These are phyloP conservation scores for Ceratocystis ficicola DNA, from an alignment of 2,329 filamentous ascomycete genomes.

Conservation along the genomic window DNA sequence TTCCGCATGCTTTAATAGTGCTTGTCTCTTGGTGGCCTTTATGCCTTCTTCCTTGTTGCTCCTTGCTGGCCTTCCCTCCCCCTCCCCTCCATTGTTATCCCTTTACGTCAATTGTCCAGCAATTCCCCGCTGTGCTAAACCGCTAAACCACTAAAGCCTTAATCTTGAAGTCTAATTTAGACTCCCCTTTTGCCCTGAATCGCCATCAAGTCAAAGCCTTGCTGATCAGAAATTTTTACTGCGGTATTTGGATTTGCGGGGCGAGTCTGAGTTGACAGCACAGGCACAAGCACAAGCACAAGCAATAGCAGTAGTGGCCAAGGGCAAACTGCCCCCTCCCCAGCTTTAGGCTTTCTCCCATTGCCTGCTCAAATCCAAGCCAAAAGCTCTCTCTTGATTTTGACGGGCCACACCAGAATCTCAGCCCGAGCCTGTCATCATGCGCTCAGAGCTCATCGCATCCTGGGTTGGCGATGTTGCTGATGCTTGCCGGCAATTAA, in stretches of 20 bases:
- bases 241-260: not conserved
- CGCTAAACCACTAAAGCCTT: not conserved
- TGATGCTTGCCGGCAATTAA: slow-evolving; percentile 15
- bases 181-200: slow-evolving; percentile 3
- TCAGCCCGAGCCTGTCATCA: slow-evolving; percentile 2
- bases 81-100: slow-evolving; percentile 1
- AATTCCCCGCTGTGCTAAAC: not conserved
- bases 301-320: too few relatives aligned
- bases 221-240: not conserved
- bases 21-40: not conserved
- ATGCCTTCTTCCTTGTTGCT: not conserved
- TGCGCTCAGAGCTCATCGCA: slow-evolving; percentile 20
- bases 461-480: slow-evolving; percentile 20
- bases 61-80: not conserved
- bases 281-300: not conserved
- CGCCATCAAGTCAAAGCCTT: not conserved
- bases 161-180: slow-evolving; percentile 5
- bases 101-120: slow-evolving; percentile 11
- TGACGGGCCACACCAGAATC: not conserved
- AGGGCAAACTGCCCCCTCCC: too few relatives aligned
- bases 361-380: not conserved
- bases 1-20: not conserved
- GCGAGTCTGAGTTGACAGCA: not conserved
- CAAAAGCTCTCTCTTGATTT: not conserved
- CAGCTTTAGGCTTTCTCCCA: not conserved